Percentiles rank a stretch among this genome's conserved stretches.
These are phyloP conservation scores for Otatea glauca DNA, from an alignment of 176 grass and related monocot species.

Conservation along the genomic window DNA sequence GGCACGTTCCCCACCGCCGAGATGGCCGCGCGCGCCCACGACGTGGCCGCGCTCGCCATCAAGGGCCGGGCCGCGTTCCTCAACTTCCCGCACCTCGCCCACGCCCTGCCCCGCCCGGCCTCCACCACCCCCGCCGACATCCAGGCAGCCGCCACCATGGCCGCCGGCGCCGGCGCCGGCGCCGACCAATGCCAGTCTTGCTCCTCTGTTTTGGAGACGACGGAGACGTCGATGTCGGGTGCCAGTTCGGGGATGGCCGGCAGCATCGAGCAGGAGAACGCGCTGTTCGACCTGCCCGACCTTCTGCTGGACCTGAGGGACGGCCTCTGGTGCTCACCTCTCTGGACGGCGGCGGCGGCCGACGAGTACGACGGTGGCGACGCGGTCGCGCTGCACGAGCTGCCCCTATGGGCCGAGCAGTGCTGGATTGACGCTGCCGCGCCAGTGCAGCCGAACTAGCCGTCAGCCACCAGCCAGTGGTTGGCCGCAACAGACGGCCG, in stretches of 20 bases:
- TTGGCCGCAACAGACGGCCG: slow-evolving; percentile 21
- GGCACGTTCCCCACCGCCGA: slow-evolving; percentile 68
- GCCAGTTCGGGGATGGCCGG: background rate
- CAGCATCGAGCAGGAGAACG: slow-evolving; percentile 38
- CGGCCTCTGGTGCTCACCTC: slow-evolving; percentile 48
- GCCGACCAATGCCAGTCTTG: slow-evolving; percentile 30
- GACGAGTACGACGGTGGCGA: slow-evolving; percentile 47
- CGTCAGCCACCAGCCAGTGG: background rate
- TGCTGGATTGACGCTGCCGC: slow-evolving; percentile 35
- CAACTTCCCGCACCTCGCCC: slow-evolving; percentile 62
- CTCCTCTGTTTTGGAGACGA: background rate
- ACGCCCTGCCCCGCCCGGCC: slow-evolving; percentile 46
- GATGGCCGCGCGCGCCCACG: slow-evolving; percentile 74
- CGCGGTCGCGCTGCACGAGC: slow-evolving; percentile 34
- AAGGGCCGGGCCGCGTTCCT: slow-evolving; percentile 65
- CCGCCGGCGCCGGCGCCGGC: background rate
- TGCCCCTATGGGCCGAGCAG: slow-evolving; percentile 51
- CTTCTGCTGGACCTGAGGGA: slow-evolving; percentile 56
- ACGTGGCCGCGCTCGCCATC: slow-evolving; percentile 64
- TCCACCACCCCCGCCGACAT: slow-evolving; percentile 51
- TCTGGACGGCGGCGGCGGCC: slow-evolving; percentile 18
- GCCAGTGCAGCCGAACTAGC: slow-evolving; percentile 36
- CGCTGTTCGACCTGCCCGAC: slow-evolving; percentile 59
- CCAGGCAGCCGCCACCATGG: slow-evolving; percentile 53
- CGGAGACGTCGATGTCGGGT: slow-evolving; percentile 23